Evolutionary conservation across 108 stramenopile genomes (phyloP).

Genomic region (Heterococcus sp.): DNA sequence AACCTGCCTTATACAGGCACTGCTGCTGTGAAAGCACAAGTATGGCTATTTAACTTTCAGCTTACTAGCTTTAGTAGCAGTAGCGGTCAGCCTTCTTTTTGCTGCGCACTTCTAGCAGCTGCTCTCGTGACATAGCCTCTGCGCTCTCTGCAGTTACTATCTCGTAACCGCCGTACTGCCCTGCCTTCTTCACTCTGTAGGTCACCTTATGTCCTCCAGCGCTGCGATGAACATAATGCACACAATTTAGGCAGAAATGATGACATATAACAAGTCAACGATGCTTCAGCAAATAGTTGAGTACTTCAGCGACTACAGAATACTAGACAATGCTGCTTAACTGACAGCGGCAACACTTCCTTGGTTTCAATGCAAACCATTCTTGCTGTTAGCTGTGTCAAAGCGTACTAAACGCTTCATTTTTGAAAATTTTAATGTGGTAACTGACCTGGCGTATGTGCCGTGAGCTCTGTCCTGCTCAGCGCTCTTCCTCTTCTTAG

Average conservation of each 20-base stretch:
- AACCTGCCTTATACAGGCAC: no score
- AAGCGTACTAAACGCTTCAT: background rate
- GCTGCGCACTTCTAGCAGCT: constrained; percentile 53
- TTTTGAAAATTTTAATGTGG: background rate
- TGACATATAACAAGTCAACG: constrained; percentile 1
- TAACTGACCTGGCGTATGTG: constrained; percentile 45
- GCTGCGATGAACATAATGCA: no score
- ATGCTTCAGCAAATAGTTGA: background rate
- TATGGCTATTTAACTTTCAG: background rate
- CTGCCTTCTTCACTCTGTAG: constrained; percentile 47
- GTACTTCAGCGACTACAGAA: constrained; percentile 18
- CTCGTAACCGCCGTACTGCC: constrained; percentile 43
- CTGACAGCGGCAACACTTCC: no score
- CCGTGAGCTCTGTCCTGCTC: constrained; percentile 51
- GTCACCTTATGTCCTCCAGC: constrained; percentile 49
- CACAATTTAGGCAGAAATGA: background rate
- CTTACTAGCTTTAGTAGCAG: constrained; percentile 26
- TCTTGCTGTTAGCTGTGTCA: no score
- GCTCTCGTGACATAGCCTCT: constrained; percentile 35
- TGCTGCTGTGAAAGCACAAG: background rate
- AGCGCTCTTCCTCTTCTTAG: constrained; percentile 5
- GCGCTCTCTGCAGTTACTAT: constrained; percentile 31
- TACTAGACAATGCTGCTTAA: constrained; percentile 12
- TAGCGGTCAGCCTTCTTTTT: constrained; percentile 59
- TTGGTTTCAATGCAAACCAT: no score